These are phyloP conservation scores for Fusarium sp. DNA, from an alignment of 2,329 filamentous ascomycete species.

Conservation along the genomic window DNA sequence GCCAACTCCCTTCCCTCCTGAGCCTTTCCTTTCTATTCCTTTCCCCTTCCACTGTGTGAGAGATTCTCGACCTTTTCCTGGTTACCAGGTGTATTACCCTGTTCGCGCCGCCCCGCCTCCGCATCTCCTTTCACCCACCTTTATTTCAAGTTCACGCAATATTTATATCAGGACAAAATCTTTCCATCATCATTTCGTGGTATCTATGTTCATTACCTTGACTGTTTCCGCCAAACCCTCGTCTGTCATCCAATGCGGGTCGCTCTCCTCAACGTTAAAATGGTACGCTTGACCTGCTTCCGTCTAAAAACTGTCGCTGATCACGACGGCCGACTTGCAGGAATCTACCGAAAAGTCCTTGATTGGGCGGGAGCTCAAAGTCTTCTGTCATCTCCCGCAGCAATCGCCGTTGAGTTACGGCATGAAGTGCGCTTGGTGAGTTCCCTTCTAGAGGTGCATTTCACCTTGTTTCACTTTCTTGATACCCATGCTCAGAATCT, in stretches of 20 bases:
- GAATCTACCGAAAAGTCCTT: neutral
- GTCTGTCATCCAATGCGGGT: neutral
- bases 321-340: neutral
- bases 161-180: accelerated
- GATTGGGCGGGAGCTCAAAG: neutral
- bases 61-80: neutral
- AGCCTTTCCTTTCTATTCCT: too few species aligned
- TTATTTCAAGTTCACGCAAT: accelerated
- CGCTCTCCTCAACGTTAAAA: accelerated
- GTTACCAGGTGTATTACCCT: neutral
- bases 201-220: neutral
- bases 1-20: neutral
- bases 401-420: neutral
- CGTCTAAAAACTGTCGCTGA: neutral
- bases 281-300: neutral
- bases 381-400: slow-evolving; percentile 1
- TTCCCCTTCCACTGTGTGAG: neutral
- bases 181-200: neutral
- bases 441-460: neutral
- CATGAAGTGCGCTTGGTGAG: neutral
- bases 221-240: too few species aligned
- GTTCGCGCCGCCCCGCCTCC: neutral
- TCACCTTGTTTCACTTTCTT: neutral
- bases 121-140: neutral
- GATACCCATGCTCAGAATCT: too few species aligned